Percentiles rank a stretch among this genome's conserved stretches.
Evolutionary conservation across 192 early-diverging fungal genomes (phyloP).

Genomic region (Dissophora globulifera): DNA sequence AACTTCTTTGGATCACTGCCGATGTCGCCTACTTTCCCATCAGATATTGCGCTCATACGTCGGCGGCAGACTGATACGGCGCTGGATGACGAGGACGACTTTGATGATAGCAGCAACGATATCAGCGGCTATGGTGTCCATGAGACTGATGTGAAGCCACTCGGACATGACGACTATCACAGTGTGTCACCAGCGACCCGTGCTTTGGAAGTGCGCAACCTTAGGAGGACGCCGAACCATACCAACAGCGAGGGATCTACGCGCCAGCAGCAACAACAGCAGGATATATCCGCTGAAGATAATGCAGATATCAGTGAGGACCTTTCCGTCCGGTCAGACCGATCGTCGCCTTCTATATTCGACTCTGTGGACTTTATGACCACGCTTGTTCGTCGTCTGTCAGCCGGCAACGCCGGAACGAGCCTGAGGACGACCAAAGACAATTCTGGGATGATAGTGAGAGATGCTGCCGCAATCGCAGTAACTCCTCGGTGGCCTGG

Average conservation of each 20-base stretch:
- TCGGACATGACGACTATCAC: too few relatives aligned
- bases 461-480: too few relatives aligned
- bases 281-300: too few relatives aligned
- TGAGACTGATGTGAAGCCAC: too few relatives aligned
- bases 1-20: not conserved
- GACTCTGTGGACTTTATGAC: conserved; percentile 9
- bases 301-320: not conserved
- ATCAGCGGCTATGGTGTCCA: not conserved
- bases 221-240: too few relatives aligned
- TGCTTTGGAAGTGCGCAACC: too few relatives aligned
- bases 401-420: not conserved
- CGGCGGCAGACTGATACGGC: conserved; percentile 1
- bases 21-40: conserved; percentile 41
- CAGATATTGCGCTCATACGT: conserved; percentile 31
- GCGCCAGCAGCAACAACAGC: not conserved
- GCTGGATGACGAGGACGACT: conserved; percentile 15
- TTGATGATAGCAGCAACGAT: conserved; percentile 1
- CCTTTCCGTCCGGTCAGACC: conserved; percentile 1
- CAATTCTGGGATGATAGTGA: not conserved
- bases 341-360: conserved; percentile 46
- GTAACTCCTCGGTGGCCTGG: too few relatives aligned
- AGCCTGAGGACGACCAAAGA: not conserved
- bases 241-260: not conserved
- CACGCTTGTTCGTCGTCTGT: not conserved
- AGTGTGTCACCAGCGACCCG: too few relatives aligned